Evolutionary conservation across 2,329 filamentous ascomycete genomes (phyloP).

Genomic region (Mariannaea sp.): DNA sequence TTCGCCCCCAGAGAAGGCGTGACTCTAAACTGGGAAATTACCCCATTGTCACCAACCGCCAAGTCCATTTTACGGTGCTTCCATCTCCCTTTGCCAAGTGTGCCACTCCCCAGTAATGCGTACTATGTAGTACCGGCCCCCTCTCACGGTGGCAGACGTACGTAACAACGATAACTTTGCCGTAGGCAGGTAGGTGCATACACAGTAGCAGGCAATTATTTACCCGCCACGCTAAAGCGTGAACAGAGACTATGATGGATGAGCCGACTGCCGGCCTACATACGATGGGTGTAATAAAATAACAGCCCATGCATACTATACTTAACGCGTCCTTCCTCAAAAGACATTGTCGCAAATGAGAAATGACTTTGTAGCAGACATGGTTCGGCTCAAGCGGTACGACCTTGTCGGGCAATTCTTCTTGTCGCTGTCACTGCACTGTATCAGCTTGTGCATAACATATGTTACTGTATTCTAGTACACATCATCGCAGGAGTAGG

Average conservation of each 20-base stretch:
- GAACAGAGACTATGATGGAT: constrained; percentile 5
- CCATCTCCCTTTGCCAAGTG: constrained; percentile 1
- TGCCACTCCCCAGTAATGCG: too few species aligned
- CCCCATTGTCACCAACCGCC: constrained; percentile 16
- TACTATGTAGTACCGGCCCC: too few species aligned
- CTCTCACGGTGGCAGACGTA: too few species aligned
- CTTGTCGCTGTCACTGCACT: neutral
- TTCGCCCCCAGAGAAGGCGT: neutral
- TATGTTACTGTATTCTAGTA: too few species aligned
- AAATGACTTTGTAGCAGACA: neutral
- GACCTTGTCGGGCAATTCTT: too few species aligned
- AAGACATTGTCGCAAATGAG: constrained; percentile 1
- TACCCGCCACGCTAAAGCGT: constrained; percentile 8
- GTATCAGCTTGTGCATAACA: neutral
- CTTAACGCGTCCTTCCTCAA: neutral
- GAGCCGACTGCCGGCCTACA: neutral
- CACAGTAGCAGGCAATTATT: too few species aligned
- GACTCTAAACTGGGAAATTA: constrained; percentile 23
- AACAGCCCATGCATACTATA: constrained; percentile 18
- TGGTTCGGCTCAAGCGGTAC: neutral
- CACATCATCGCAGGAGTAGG: too few species aligned
- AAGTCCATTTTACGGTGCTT: constrained; percentile 5
- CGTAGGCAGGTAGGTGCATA: too few species aligned
- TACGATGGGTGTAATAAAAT: constrained; percentile 6
- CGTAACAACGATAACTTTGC: too few species aligned